phyloP scores from a whole-genome alignment of 345 rosid genomes.

The Euclidium syriacum region DNA sequence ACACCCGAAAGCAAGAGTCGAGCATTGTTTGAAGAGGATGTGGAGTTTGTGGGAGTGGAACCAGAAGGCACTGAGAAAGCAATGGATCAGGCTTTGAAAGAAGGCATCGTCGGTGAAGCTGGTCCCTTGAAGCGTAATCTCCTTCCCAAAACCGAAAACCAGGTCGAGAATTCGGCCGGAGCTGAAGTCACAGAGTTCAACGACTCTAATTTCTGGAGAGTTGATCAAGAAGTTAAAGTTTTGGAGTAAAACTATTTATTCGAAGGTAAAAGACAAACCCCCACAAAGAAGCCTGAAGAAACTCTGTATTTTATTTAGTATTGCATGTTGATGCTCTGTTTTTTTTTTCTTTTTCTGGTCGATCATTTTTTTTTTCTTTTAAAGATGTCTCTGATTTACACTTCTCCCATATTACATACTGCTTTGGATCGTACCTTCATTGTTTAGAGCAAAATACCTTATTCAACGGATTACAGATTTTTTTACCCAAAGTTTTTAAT shows the following conservation, averaged over 20 bases:
- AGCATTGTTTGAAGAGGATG: constrained; percentile 91
- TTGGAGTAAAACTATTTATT: constrained; percentile 49
- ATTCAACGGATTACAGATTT: neutral
- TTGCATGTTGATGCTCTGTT: neutral
- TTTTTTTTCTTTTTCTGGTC: neutral
- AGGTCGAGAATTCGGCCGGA: constrained; percentile 46
- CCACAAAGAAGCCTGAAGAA: neutral
- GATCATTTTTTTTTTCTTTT: neutral
- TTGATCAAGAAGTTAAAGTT: constrained; percentile 84
- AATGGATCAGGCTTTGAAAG: constrained; percentile 88
- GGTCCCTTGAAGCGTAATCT: constrained; percentile 72
- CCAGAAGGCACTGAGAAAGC: constrained; percentile 88
- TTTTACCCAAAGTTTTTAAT: too few species aligned
- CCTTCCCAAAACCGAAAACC: constrained; percentile 43
- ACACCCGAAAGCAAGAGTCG: constrained; percentile 44
- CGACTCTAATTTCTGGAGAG: constrained; percentile 91
- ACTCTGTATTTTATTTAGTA: neutral
- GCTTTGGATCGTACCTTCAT: neutral
- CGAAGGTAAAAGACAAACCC: neutral
- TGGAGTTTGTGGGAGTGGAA: constrained; percentile 92
- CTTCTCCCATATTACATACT: neutral
- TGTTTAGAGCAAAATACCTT: neutral
- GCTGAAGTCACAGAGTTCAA: constrained; percentile 79
- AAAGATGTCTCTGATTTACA: neutral
- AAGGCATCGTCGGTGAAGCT: constrained; percentile 94